phyloP scores from a whole-genome alignment of 2,329 filamentous ascomycete genomes.

The Penicillium sp. region DNA sequence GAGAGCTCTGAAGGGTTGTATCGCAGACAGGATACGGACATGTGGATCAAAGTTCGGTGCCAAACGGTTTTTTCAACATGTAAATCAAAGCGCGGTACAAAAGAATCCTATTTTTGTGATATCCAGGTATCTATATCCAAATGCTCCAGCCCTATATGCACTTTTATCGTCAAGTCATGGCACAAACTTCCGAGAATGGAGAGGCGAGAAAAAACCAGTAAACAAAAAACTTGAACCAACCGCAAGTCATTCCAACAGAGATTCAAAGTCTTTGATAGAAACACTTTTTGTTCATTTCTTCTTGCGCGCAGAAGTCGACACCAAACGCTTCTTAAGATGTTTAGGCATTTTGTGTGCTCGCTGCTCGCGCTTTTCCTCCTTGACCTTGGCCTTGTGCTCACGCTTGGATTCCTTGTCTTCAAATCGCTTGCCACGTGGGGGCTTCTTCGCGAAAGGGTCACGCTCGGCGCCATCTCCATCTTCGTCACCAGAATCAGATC shows the following conservation, averaged over 20 bases:
- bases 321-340: slow-evolving; percentile 70
- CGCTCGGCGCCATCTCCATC: slow-evolving; percentile 38
- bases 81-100: background rate
- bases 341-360: slow-evolving; percentile 95
- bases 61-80: too few relatives aligned
- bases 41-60: too few relatives aligned
- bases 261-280: slow-evolving; percentile 7
- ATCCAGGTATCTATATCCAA: slow-evolving; percentile 23
- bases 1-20: slow-evolving; percentile 38
- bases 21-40: background rate
- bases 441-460: slow-evolving; percentile 56
- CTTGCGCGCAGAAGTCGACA: slow-evolving; percentile 28
- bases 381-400: slow-evolving; percentile 81
- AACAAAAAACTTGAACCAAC: slow-evolving; percentile 10
- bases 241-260: background rate
- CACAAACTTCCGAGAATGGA: slow-evolving; percentile 9
- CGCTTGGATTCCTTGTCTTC: slow-evolving; percentile 89
- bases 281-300: slow-evolving; percentile 26
- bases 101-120: slow-evolving; percentile 11
- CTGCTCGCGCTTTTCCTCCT: slow-evolving; percentile 92
- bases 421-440: slow-evolving; percentile 74
- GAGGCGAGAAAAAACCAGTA: slow-evolving; percentile 9
- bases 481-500: slow-evolving; percentile 41
- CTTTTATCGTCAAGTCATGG: slow-evolving; percentile 27
- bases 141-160: slow-evolving; percentile 25